Conservation (phyloP, 768 basidiomycete species). For the Podaxis mareebaensis region DNA sequence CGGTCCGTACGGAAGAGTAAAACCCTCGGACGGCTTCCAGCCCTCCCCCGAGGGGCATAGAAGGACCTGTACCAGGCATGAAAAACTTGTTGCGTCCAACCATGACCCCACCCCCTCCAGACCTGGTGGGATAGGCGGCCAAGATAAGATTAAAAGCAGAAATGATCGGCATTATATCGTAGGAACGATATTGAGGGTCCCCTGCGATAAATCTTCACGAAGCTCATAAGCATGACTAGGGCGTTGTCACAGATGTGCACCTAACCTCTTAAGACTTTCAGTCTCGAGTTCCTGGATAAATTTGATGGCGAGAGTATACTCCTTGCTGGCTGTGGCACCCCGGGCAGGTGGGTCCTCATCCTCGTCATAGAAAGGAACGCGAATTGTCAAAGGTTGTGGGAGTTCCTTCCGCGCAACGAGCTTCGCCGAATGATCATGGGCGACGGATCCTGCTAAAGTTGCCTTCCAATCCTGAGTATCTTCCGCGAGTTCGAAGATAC, state of each 20-base stretch:
- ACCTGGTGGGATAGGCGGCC: slow-evolving; percentile 52
- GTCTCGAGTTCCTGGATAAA: slow-evolving; percentile 54
- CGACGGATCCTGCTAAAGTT: slow-evolving; percentile 46
- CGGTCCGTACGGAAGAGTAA: slow-evolving; percentile 59
- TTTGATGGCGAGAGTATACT: slow-evolving; percentile 44
- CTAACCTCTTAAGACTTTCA: slow-evolving; percentile 44
- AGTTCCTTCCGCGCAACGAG: slow-evolving; percentile 49
- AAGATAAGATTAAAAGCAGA: slow-evolving; percentile 68
- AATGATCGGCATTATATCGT: slow-evolving; percentile 60
- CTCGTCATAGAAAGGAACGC: slow-evolving; percentile 49
- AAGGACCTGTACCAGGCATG: slow-evolving; percentile 49
- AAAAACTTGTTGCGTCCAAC: slow-evolving; percentile 71
- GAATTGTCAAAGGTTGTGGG: slow-evolving; percentile 44
- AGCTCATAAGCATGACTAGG: slow-evolving; percentile 15
- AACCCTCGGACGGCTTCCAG: slow-evolving; percentile 59
- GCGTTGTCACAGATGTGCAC: background rate
- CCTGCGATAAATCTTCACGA: slow-evolving; percentile 55
- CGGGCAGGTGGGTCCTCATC: slow-evolving; percentile 48
- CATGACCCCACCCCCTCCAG: slow-evolving; percentile 55
- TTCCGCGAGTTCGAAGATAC: slow-evolving; percentile 68
- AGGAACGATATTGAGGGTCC: slow-evolving; percentile 48
- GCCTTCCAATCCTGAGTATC: slow-evolving; percentile 45
- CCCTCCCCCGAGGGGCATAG: slow-evolving; percentile 54
- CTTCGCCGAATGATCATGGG: slow-evolving; percentile 57
- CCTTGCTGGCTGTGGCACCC: slow-evolving; percentile 35